Evolutionary conservation across 2,329 filamentous ascomycete species (phyloP), one percentile per base, ranked within the genome.

Genomic region (Epichloe uncinata): DNA sequence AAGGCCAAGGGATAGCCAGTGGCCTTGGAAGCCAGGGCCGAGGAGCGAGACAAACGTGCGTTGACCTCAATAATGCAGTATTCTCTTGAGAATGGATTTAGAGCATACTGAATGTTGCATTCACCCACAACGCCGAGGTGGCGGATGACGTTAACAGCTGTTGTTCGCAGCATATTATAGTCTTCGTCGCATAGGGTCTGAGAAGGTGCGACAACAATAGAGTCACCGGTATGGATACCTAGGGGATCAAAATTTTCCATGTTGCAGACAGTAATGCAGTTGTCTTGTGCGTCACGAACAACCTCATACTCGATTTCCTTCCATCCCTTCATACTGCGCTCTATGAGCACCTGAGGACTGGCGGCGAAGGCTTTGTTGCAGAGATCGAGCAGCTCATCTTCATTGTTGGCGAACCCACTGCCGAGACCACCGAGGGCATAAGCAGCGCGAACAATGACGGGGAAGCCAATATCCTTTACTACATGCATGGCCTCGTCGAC

Each of bases 11-110:
- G 91, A 65, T 97, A 98, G 37, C 93, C 91, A 8, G 91, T 98
- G 7, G 91, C 91, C 73, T 98, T 98, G 20, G 93, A 97, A 20
- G 91, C 91, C 55, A 98, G 74, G 15, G 93, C 91, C 11, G 91
- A 98, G 45, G 91, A 98, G 69, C 93, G 79, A 47, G 91, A 98
- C 52, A 98, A 74, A 77, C 91, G 85, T 45, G 91, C 93, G 62
- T 98, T 98, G 72, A 98, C 93, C 68, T 98, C 93, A 63, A 98
- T 98, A 58, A 98, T 96, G 75, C 93, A 96, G 73, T 96, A 98
- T 65, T 98, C 93, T 64, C 79, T 83, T 1, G 90, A 96, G 67
- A 90, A 87, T 3, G 93, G 93, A 71, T 98, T 96, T 48, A 98
- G 73, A 4, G 93, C 93, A 62, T 97, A 98, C 67, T 98, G 93